Evolutionary conservation across 140 eudicot species (phyloP).

Genomic region (Flaveria floridana): DNA sequence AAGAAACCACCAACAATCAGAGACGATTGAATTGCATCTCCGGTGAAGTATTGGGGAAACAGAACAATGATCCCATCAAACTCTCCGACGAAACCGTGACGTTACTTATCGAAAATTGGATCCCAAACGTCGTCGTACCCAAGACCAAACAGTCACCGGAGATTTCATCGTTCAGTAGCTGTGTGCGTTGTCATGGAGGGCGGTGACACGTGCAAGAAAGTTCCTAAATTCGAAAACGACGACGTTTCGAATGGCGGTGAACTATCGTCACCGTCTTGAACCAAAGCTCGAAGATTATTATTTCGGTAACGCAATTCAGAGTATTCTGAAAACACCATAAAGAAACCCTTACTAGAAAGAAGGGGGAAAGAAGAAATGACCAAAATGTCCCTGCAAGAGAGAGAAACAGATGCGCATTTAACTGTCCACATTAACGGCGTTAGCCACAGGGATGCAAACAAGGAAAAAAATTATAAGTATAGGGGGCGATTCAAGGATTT

Average conservation of each 20-base stretch:
- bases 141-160: slow-evolving; percentile 34
- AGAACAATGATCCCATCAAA: slow-evolving; percentile 56
- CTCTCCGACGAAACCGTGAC: slow-evolving; percentile 40
- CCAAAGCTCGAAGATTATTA: slow-evolving; percentile 69
- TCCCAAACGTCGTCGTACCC: slow-evolving; percentile 45
- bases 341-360: too few species aligned
- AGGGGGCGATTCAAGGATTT: too few species aligned
- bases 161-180: slow-evolving; percentile 83
- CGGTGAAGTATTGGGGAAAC: slow-evolving; percentile 68
- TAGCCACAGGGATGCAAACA: too few species aligned
- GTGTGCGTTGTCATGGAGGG: slow-evolving; percentile 79
- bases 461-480: too few species aligned
- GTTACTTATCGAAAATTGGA: slow-evolving; percentile 48
- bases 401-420: too few species aligned
- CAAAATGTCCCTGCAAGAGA: too few species aligned
- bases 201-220: slow-evolving; percentile 85
- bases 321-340: too few species aligned
- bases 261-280: slow-evolving; percentile 86
- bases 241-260: slow-evolving; percentile 93
- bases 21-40: slow-evolving; percentile 38
- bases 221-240: slow-evolving; percentile 58
- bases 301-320: slow-evolving; percentile 93
- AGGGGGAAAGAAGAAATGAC: too few species aligned
- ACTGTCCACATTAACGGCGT: too few species aligned
- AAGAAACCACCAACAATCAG: slow-evolving; percentile 43